Evolutionary conservation across 805 yeast species (phyloP), one percentile per base, ranked within the genome.

Genomic region (Cyberlindnera sargentensis): DNA sequence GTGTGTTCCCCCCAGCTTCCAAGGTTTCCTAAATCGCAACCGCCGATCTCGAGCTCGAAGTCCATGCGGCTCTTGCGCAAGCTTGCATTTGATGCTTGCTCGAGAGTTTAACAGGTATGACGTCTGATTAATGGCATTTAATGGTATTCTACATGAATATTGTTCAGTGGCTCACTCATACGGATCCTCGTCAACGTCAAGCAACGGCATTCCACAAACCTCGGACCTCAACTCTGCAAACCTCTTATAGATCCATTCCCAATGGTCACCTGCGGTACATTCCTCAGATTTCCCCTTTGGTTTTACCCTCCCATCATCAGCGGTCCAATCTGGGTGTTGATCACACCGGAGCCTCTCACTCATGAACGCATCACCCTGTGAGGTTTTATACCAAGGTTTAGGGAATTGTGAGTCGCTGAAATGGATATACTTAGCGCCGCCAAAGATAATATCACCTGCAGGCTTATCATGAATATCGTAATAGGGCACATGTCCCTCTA

Each of bases 321-420:
- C 29, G 39, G 37, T 11, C 29, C 45, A 52, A 23, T 50, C 56
- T 8, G 41, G 44, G 39, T 47, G 50, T 5, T 34, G 6, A 20
- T 43, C 41, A 42, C 60, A 56, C 6, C 60, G 39, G 0, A 45
- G 39, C 37, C 57, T 44, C 2, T 3, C 31, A 1, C 31, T 31
- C 56, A 51, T 52, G 35, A 52, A 55, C 2, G 37, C 40, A 2
- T 31, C 41, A 0, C 42, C 24, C 1, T 36, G 44, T 6, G 43
- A 36, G 25, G 49, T 49, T n/a, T 44, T 26, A 39, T 46, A 57
- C 88, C 88, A 81, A 4, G 87, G 88, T 53, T 82, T 81, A 0
- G 80, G 77, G 6, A 80, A 59, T 6, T 88, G 88, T 31, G 72
- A 70, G 54, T 82, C 89, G 3, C 83, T 75, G 57, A 76, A 82